Base-by-base conservation (phyloP, 306 rosid genomes). In the Ceratonia siliqua region DNA sequence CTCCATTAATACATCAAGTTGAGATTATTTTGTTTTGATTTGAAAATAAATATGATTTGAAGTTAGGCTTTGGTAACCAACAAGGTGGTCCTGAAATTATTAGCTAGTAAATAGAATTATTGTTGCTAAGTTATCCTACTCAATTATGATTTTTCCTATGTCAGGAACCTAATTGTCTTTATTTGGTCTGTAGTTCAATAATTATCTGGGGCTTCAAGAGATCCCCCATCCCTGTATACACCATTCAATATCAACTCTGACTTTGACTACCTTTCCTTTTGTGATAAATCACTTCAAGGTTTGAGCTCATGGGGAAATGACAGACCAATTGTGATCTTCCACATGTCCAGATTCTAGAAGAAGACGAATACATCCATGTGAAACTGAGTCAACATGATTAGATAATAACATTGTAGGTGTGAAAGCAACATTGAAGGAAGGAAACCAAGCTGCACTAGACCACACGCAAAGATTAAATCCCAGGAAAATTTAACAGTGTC, bases 121-220 rank as follows among this genome's bases (percentile, higher is more conserved):
- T 75, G 27, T 30, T 75, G 81, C 35, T 14, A 21, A 78, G 81
- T 70, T 56, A 65, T 70, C 28, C 35, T 14, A 12, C 48, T 71
- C 64, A 75, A 75, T 71, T 70, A 83, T 74, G 69, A 68, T 68
- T 22, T 24, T 28, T 62, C 77, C 65, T 25, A 62, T 61, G 52
- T 43, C 66, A 79, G 28, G 6, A 74, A 58, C 76, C 79, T 79
- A 79, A 58, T 81, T 33, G 52, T 38, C 73, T 70, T 77, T 18
- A 71, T 24, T 64, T 74, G 71, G 35, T n/a, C n/a, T 5, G 73
- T 76, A 68, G 63, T 61, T 58, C 73, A 79, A 41, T 18, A 50
- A 75, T 64, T 22, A 69, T 55, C 53, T 12, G 18, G 25, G 45
- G 55, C 78, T 70, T 83, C 57, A 70, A 21, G 36, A 55, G 62